Evolutionary conservation across 2,329 filamentous ascomycete species (phyloP).

Genomic region (Xylaria sp.): DNA sequence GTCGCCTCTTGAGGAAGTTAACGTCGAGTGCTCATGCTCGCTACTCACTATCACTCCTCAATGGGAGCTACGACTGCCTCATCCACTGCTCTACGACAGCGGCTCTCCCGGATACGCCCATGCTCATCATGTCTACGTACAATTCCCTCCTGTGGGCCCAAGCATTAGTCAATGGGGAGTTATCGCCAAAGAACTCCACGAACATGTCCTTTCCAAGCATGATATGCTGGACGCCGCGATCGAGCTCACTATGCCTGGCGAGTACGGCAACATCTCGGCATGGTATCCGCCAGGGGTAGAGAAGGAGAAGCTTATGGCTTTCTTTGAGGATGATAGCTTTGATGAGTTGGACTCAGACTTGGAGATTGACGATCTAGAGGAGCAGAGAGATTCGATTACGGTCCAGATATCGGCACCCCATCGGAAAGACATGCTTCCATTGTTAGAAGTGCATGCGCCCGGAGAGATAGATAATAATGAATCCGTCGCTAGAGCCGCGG

Average conservation of each 20-base stretch:
- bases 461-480: background rate
- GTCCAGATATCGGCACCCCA: too few species aligned
- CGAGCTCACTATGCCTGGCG: background rate
- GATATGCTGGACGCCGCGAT: conserved; percentile 1
- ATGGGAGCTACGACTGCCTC: background rate
- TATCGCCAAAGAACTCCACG: background rate
- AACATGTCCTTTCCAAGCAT: background rate
- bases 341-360: background rate
- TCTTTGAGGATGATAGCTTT: background rate
- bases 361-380: background rate
- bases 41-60: background rate
- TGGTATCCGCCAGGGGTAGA: conserved; percentile 19
- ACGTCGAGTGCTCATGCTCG: background rate
- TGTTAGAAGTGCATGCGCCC: background rate
- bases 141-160: background rate
- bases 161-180: background rate
- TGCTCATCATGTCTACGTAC: background rate
- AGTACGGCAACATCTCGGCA: background rate
- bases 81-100: background rate
- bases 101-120: background rate
- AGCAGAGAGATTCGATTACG: background rate
- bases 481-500: background rate
- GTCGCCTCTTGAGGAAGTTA: background rate
- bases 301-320: conserved; percentile 1
- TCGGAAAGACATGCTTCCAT: background rate